phyloP scores from a whole-genome alignment of 352 stramenopile genomes.

The Phytopythium cucurbitacearum region DNA sequence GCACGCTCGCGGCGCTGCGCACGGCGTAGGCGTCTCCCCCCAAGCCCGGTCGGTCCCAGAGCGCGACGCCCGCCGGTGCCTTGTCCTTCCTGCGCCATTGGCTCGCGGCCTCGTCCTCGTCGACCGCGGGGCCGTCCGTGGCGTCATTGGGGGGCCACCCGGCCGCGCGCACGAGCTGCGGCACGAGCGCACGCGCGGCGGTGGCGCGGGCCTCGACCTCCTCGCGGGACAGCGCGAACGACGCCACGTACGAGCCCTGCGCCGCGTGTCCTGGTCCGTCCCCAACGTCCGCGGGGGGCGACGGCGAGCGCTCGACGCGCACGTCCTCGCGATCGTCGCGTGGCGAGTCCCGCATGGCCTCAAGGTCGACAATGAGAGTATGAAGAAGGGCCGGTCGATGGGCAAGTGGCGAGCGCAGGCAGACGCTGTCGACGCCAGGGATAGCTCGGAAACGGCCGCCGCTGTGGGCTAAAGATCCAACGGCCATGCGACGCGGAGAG shows the following conservation, averaged over 20 bases:
- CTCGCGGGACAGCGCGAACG: slow-evolving; percentile 44
- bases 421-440: too few relatives aligned
- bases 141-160: slow-evolving; percentile 5
- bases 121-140: background rate
- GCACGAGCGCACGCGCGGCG: slow-evolving; percentile 17
- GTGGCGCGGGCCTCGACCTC: slow-evolving; percentile 29
- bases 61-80: slow-evolving; percentile 21
- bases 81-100: slow-evolving; percentile 26
- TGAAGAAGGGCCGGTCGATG: too few relatives aligned
- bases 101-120: slow-evolving; percentile 11
- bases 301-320: too few relatives aligned
- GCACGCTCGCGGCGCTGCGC: slow-evolving; percentile 49
- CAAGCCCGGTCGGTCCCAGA: too few relatives aligned
- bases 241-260: slow-evolving; percentile 28
- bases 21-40: slow-evolving; percentile 31
- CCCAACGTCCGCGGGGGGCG: too few relatives aligned
- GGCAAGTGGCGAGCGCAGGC: too few relatives aligned
- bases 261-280: background rate
- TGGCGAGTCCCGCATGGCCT: too few relatives aligned
- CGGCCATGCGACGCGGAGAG: too few relatives aligned
- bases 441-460: too few relatives aligned
- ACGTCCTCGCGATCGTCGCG: too few relatives aligned
- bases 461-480: too few relatives aligned
- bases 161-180: slow-evolving; percentile 30
- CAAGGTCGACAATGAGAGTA: too few relatives aligned